Evolutionary conservation across 306 rosid species (phyloP).

Genomic region (Hippophae tibetana): DNA sequence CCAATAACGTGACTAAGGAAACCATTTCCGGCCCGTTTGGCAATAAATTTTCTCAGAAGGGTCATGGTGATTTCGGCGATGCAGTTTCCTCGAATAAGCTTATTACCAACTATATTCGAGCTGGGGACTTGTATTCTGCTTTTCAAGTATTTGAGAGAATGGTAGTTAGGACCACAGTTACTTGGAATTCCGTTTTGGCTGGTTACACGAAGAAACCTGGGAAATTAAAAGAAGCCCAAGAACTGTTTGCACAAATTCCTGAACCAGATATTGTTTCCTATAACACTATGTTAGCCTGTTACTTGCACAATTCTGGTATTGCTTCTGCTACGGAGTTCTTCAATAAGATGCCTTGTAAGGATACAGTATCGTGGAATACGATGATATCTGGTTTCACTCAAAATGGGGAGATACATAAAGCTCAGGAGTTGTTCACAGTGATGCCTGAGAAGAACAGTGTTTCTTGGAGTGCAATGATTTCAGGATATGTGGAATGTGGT

Average conservation of each 20-base stretch:
- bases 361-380: constrained; percentile 72
- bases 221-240: constrained; percentile 35
- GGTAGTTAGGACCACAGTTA: constrained; percentile 44
- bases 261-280: constrained; percentile 61
- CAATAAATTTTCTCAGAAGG: constrained; percentile 4
- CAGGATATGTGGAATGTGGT: constrained; percentile 65
- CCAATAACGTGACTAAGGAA: constrained; percentile 12
- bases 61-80: constrained; percentile 14
- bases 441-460: constrained; percentile 68
- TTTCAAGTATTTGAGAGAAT: constrained; percentile 42
- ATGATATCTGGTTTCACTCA: constrained; percentile 67
- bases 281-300: constrained; percentile 63
- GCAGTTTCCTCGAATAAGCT: constrained; percentile 44
- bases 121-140: constrained; percentile 57
- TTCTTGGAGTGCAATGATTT: constrained; percentile 87
- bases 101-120: constrained; percentile 39
- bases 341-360: constrained; percentile 52
- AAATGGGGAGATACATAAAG: constrained; percentile 46
- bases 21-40: not conserved
- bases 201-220: constrained; percentile 42
- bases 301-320: constrained; percentile 34
- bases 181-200: constrained; percentile 71
- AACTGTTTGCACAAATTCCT: constrained; percentile 65
- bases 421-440: constrained; percentile 29
- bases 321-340: constrained; percentile 50